These are phyloP conservation scores for Clavispora santaluciae DNA, from an alignment of 805 yeast species.

Conservation along the genomic window DNA sequence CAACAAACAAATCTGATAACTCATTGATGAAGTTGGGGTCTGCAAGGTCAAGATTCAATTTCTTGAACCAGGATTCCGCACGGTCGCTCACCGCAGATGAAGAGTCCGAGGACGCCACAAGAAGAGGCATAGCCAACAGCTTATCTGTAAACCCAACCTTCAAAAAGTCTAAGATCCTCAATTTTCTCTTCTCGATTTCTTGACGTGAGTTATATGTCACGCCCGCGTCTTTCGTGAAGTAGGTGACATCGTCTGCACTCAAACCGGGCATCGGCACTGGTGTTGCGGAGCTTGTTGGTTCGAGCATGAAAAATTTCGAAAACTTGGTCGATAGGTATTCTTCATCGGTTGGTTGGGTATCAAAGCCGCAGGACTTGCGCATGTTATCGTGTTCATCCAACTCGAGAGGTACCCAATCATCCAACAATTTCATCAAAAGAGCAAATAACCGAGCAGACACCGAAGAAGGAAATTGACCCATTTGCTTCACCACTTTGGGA, in stretches of 20 bases:
- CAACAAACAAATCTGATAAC: constrained; percentile 48
- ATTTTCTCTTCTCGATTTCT: constrained; percentile 35
- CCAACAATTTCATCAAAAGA: constrained; percentile 52
- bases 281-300: constrained; percentile 31
- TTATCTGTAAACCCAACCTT: constrained; percentile 37
- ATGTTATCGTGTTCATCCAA: constrained; percentile 23
- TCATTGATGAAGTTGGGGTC: constrained; percentile 37
- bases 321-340: constrained; percentile 43
- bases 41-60: constrained; percentile 50
- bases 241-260: constrained; percentile 48
- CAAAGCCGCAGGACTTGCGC: constrained; percentile 31
- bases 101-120: constrained; percentile 62
- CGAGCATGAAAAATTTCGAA: constrained; percentile 53
- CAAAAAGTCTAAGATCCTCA: constrained; percentile 31
- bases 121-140: constrained; percentile 41
- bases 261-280: constrained; percentile 57
- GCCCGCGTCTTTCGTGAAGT: constrained; percentile 68
- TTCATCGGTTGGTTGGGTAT: constrained; percentile 35
- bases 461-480: constrained; percentile 31
- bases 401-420: constrained; percentile 41
- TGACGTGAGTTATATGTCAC: constrained; percentile 46
- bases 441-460: constrained; percentile 58
- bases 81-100: constrained; percentile 50
- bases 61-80: constrained; percentile 49
- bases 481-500: constrained; percentile 44